A percentile compares a stretch with the other conserved stretches of the same genome.
Conservation (phyloP, 352 stramenopile species). For the Blastocystis sp. region DNA sequence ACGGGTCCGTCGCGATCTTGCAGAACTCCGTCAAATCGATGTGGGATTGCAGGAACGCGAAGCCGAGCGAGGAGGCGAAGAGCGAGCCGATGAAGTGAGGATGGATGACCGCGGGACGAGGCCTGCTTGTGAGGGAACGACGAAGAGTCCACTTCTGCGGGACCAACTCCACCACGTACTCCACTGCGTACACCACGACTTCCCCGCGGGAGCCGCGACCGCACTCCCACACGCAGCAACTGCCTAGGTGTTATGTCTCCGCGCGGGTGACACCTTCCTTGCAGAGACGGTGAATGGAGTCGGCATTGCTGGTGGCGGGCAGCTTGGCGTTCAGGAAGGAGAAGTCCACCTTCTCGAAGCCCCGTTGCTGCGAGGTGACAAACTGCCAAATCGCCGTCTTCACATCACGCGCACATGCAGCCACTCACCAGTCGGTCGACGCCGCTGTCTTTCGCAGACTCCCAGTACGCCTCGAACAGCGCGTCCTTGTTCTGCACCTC, state of each 20-base stretch:
- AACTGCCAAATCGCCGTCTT: too few relatives aligned
- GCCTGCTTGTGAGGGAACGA: neutral
- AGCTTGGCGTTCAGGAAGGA: too few relatives aligned
- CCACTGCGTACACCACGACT: constrained; percentile 9
- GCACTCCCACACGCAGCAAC: constrained; percentile 49
- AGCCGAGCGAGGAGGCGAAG: neutral
- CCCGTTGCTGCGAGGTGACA: too few relatives aligned
- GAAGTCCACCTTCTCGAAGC: too few relatives aligned
- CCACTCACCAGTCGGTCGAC: too few relatives aligned
- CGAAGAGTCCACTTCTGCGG: constrained; percentile 3
- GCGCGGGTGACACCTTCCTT: too few relatives aligned
- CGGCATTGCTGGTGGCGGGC: too few relatives aligned
- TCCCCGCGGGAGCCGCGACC: neutral
- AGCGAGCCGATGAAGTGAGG: constrained; percentile 41
- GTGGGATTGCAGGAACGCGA: constrained; percentile 10
- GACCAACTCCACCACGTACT: constrained; percentile 39
- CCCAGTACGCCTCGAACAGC: too few relatives aligned
- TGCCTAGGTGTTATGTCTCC: neutral
- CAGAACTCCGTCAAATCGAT: constrained; percentile 38
- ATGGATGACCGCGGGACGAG: constrained; percentile 39
- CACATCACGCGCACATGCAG: too few relatives aligned
- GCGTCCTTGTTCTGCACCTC: too few relatives aligned
- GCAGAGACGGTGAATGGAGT: too few relatives aligned
- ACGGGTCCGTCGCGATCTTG: constrained; percentile 1
- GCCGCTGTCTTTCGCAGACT: too few relatives aligned